Percentiles rank a stretch among this genome's conserved stretches.
These are phyloP conservation scores for Physocladia obscura DNA, from an alignment of 192 early-diverging fungal species.

Conservation along the genomic window DNA sequence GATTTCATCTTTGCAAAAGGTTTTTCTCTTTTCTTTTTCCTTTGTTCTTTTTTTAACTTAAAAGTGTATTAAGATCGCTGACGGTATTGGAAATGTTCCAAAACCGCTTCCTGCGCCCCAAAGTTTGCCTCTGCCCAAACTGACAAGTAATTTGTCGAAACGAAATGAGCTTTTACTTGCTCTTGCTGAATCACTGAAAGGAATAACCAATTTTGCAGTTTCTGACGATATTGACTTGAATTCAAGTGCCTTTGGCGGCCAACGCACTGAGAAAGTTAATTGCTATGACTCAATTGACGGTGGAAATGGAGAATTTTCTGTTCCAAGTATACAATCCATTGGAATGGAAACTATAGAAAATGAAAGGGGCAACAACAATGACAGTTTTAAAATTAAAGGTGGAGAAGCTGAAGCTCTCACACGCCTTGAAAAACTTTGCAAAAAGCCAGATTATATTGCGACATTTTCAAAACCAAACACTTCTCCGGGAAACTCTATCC, in stretches of 20 bases:
- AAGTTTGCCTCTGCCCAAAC: not conserved
- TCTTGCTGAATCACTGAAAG: no score
- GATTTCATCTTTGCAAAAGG: not conserved
- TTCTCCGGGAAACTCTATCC: slow-evolving; percentile 14
- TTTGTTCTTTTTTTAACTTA: not conserved
- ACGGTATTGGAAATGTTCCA: not conserved
- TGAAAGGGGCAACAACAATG: not conserved
- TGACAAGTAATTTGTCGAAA: no score
- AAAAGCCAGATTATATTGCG: slow-evolving; percentile 1
- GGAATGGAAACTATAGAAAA: not conserved
- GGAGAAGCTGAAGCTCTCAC: slow-evolving; percentile 14
- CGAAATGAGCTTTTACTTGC: no score
- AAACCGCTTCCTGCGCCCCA: not conserved
- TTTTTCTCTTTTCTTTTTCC: not conserved
- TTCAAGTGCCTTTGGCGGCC: not conserved
- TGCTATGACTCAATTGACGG: slow-evolving; percentile 11
- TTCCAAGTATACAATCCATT: not conserved
- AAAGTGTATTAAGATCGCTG: not conserved
- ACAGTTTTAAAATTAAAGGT: not conserved
- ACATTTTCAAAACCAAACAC: slow-evolving; percentile 36
- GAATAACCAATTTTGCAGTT: no score
- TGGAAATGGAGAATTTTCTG: not conserved
- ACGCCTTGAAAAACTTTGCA: not conserved
- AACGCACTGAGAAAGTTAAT: not conserved
- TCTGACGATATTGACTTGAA: no score